These are phyloP conservation scores for Marsdenia floribunda DNA, from an alignment of 257 asterid genomes.

Conservation along the genomic window DNA sequence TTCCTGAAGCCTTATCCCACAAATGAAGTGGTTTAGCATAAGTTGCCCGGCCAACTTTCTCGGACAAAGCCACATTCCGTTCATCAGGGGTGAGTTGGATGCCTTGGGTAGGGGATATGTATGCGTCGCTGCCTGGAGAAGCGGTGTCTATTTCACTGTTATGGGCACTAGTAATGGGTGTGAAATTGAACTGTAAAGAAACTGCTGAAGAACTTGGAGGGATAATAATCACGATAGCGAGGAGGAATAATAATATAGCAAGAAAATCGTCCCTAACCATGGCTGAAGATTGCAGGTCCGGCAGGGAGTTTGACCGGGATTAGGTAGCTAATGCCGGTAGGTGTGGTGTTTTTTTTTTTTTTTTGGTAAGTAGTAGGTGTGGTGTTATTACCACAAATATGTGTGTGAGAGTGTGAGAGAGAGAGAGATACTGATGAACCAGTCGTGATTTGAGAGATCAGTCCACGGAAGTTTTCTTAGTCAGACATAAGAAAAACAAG, in stretches of 20 bases:
- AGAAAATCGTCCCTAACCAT: neutral
- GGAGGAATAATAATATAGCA: neutral
- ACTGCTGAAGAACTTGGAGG: slow-evolving; percentile 15
- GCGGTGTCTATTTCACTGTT: slow-evolving; percentile 2
- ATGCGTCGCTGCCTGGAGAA: slow-evolving; percentile 17
- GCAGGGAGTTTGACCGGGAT: too few relatives aligned
- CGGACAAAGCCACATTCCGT: neutral
- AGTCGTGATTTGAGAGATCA: too few relatives aligned
- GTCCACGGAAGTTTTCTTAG: too few relatives aligned
- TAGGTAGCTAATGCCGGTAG: too few relatives aligned
- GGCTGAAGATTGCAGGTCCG: neutral
- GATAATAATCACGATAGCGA: neutral
- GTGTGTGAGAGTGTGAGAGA: too few relatives aligned
- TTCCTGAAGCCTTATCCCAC: slow-evolving; percentile 25
- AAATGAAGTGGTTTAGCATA: slow-evolving; percentile 18
- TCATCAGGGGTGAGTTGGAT: slow-evolving; percentile 33
- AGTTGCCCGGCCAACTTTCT: slow-evolving; percentile 22
- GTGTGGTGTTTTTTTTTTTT: too few relatives aligned
- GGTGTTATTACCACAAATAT: too few relatives aligned
- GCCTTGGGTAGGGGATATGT: slow-evolving; percentile 16
- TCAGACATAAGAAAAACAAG: too few relatives aligned
- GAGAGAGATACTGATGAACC: too few relatives aligned
- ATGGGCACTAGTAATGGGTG: slow-evolving; percentile 8
- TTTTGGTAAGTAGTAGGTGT: too few relatives aligned
- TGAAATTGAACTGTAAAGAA: slow-evolving; percentile 26